phyloP scores from a whole-genome alignment of 2,329 filamentous ascomycete genomes.

The Huntiella moniliformis region DNA sequence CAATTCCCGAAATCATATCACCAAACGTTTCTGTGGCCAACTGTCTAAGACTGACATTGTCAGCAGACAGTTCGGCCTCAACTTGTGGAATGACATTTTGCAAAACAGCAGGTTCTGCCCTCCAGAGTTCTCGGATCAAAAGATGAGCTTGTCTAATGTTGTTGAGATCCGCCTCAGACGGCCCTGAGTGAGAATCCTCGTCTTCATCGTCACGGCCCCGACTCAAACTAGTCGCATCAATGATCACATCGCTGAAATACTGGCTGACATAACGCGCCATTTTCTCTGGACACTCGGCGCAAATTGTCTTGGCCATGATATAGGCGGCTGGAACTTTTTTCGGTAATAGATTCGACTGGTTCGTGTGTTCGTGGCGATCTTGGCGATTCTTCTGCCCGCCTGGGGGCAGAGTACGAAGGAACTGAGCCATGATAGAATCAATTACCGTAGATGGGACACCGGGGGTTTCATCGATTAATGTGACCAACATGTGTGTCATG shows the following conservation, averaged over 20 bases:
- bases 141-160: slow-evolving; percentile 80
- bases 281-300: slow-evolving; percentile 73
- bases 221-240: slow-evolving; percentile 55
- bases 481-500: slow-evolving; percentile 70
- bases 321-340: slow-evolving; percentile 87
- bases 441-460: slow-evolving; percentile 65
- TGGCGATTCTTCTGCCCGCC: slow-evolving; percentile 38
- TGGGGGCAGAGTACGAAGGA: slow-evolving; percentile 67
- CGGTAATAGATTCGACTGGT: slow-evolving; percentile 64
- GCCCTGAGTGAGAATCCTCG: slow-evolving; percentile 40
- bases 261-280: slow-evolving; percentile 90
- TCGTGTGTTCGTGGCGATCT: slow-evolving; percentile 42
- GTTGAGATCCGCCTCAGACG: slow-evolving; percentile 66
- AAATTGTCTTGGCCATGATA: slow-evolving; percentile 89
- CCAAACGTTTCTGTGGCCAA: slow-evolving; percentile 88
- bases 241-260: slow-evolving; percentile 92
- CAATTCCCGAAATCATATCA: slow-evolving; percentile 86
- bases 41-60: slow-evolving; percentile 69
- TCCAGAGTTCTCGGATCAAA: slow-evolving; percentile 81
- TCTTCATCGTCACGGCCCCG: slow-evolving; percentile 43
- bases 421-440: slow-evolving; percentile 89
- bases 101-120: slow-evolving; percentile 70
- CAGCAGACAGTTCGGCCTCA: slow-evolving; percentile 77
- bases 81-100: slow-evolving; percentile 88
- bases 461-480: slow-evolving; percentile 69